Evolutionary conservation across 225 moss, liverwort and hornwort species (phyloP).

Genomic region (Antitrichia curtipendula): DNA sequence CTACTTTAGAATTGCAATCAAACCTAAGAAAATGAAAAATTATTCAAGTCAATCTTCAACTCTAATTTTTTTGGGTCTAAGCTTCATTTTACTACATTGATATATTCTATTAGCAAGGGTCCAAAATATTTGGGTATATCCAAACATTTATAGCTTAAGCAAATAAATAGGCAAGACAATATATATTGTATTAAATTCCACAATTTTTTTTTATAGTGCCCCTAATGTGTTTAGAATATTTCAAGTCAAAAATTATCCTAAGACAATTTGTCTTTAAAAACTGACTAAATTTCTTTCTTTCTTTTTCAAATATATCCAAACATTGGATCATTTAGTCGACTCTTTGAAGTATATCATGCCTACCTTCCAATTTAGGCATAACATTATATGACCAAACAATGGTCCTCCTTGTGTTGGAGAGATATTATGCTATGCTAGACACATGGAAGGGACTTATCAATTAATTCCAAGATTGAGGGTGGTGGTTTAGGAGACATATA

Average conservation of each 20-base stretch:
- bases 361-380: neutral
- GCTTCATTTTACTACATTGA: neutral
- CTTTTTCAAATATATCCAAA: neutral
- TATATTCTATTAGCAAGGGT: too few species aligned
- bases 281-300: neutral
- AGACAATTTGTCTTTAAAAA: neutral
- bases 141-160: neutral
- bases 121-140: neutral
- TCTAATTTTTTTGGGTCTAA: too few species aligned
- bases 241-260: neutral
- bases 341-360: neutral
- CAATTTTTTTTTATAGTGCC: neutral
- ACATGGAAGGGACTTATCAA: fast-evolving
- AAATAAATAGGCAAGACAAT: fast-evolving
- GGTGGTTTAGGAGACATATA: fast-evolving
- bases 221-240: too few species aligned
- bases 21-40: neutral
- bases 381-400: neutral
- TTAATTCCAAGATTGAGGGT: fast-evolving
- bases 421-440: neutral
- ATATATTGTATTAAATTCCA: neutral
- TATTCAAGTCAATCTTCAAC: neutral
- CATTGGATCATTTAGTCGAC: neutral
- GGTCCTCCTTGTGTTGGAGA: fast-evolving
- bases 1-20: neutral